Conservation (phyloP, 352 stramenopile genomes). For the Globisporangium acanthophoron region DNA sequence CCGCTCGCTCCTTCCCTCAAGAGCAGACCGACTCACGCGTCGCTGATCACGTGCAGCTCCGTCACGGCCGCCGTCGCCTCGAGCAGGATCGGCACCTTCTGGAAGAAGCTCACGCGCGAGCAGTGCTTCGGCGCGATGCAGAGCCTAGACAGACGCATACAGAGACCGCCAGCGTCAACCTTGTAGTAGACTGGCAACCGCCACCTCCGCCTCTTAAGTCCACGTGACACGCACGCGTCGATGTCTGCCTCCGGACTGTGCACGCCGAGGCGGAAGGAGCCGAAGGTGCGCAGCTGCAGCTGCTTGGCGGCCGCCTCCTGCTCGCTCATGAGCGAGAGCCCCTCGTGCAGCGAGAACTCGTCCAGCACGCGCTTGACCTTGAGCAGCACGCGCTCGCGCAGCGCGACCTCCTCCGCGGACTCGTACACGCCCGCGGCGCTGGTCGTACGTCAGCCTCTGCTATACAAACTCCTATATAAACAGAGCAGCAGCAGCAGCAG, state of each 20-base stretch:
- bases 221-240: conserved; percentile 48
- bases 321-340: conserved; percentile 36
- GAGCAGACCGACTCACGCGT: conserved; percentile 58
- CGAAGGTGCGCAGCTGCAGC: conserved; percentile 87
- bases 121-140: conserved; percentile 82
- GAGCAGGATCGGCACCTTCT: conserved; percentile 73
- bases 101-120: conserved; percentile 84
- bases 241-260: conserved; percentile 85
- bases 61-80: conserved; percentile 64
- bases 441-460: not conserved
- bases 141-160: conserved; percentile 27
- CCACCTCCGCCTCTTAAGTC: not conserved
- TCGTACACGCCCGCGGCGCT: conserved; percentile 74
- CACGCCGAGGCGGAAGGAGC: conserved; percentile 85
- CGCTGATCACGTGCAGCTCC: conserved; percentile 74
- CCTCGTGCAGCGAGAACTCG: conserved; percentile 78
- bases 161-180: not conserved
- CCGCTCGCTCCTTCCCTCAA: too few relatives aligned
- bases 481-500: not conserved
- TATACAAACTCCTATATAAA: not conserved
- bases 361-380: conserved; percentile 61
- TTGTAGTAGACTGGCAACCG: not conserved
- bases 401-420: conserved; percentile 50
- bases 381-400: conserved; percentile 58
- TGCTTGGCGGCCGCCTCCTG: conserved; percentile 25